Base-by-base conservation (phyloP, 2,329 filamentous ascomycete genomes). In the Cryphonectria nitschkei region DNA sequence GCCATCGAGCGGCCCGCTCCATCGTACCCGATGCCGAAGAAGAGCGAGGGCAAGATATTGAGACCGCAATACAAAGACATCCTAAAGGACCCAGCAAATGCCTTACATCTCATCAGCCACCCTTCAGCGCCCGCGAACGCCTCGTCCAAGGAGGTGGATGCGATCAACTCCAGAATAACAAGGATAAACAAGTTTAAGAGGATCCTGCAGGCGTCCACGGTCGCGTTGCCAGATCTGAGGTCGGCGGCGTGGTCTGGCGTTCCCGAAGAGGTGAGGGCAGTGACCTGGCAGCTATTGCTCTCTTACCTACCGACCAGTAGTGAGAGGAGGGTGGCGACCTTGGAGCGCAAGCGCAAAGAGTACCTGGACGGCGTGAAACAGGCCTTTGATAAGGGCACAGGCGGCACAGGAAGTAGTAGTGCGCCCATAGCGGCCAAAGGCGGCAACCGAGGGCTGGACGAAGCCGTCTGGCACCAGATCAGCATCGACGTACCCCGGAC, bases 391-490 rank as follows among this genome's bases (percentile, higher is more conserved):
- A 81, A 92, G 73, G 89, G 90, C 39, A 64, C 71, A 2, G 88
- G 93, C 68, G 79, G 74, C 61, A 72, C 76, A 22, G 75, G 75
- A 4, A 73, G 74, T 8, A 69, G 74, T 8, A 69, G 75, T n/a
- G 61, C 69, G 7, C 39, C 60, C 22, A 52, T 52, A 41, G 50
- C 67, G 39, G 69, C 74, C 7, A 73, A 74, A 14, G 74, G 73
- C 3, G 71, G 74, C 19, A 73, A 73, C 9, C 82, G 88, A 73
- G 95, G 95, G 2, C 83, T 99, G 26, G 97, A 99, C 76, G 96
- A 99, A 83, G 92, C 94, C n/a, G 90, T 99, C 71, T 99, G 96
- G 96, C 96, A 99, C 83, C 96, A 99, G 79, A 98, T 99, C 82
- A 98, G 94, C 81, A 99, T 99, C 77, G 96, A 99, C 78, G 93